Percentiles rank a stretch among this genome's conserved stretches.
phyloP scores from a whole-genome alignment of 495 filamentous ascomycete species.

The Hypoxylon cercidicola region DNA sequence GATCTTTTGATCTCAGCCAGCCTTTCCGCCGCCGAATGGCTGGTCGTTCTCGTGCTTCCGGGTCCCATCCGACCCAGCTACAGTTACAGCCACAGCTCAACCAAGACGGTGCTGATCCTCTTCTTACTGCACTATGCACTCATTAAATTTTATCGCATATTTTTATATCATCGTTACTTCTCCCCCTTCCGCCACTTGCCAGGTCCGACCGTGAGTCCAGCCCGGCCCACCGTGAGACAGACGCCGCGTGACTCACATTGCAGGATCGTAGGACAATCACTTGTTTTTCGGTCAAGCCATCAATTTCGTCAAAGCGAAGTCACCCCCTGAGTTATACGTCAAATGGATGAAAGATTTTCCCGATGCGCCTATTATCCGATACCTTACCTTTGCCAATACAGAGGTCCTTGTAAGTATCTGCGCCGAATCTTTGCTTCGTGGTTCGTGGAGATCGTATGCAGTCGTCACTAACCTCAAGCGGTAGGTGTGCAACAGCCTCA shows the following conservation, averaged over 20 bases:
- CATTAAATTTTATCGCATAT: conserved; percentile 35
- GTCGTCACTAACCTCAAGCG: not conserved
- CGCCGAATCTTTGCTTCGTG: not conserved
- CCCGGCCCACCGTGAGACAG: not conserved
- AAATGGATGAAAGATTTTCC: conserved; percentile 41
- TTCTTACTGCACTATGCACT: conserved; percentile 26
- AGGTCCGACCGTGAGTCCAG: conserved; percentile 28
- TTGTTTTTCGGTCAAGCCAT: conserved; percentile 33
- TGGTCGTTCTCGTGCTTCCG: conserved; percentile 1
- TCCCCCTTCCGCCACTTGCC: conserved; percentile 40
- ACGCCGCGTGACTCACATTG: not conserved
- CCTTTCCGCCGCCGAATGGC: conserved; percentile 1
- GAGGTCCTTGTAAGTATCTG: conserved; percentile 39
- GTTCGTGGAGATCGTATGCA: not conserved
- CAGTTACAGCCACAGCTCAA: not conserved
- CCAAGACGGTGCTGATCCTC: not conserved
- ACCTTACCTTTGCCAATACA: conserved; percentile 39
- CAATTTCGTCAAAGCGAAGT: conserved; percentile 21
- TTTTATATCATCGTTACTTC: conserved; percentile 36
- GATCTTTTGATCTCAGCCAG: conserved; percentile 3
- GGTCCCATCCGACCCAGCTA: not conserved
- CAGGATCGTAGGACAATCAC: conserved; percentile 22
- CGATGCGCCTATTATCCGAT: conserved; percentile 44
- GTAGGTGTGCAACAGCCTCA: conserved; percentile 44
- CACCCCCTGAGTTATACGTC: conserved; percentile 33